Percentiles rank a stretch among this genome's conserved stretches.
These are phyloP conservation scores for Inga oerstediana DNA, from an alignment of 306 rosid species.

Conservation along the genomic window DNA sequence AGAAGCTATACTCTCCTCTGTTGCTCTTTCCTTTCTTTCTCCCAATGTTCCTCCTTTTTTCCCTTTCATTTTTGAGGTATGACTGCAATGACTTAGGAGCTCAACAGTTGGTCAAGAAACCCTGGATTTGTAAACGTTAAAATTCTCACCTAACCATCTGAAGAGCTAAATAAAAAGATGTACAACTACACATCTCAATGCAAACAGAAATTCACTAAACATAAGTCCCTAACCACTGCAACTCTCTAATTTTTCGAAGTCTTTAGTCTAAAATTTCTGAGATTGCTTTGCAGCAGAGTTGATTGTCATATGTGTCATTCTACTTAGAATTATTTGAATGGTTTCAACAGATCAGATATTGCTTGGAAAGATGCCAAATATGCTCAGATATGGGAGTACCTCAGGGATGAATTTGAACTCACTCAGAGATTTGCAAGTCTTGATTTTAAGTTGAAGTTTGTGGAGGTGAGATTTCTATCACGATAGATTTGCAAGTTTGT, in stretches of 20 bases:
- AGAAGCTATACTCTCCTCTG: background rate
- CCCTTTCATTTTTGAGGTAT: background rate
- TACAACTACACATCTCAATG: too few relatives aligned
- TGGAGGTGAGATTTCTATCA: constrained; percentile 62
- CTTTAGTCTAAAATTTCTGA: background rate
- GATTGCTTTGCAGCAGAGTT: background rate
- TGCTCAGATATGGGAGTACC: constrained; percentile 99
- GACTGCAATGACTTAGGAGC: too few relatives aligned
- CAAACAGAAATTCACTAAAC: too few relatives aligned
- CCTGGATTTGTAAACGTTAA: too few relatives aligned
- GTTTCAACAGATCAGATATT: constrained; percentile 79
- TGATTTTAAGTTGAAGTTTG: constrained; percentile 97
- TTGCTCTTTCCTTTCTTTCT: background rate
- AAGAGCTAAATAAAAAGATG: too few relatives aligned
- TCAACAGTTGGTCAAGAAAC: too few relatives aligned
- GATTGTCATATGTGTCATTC: background rate
- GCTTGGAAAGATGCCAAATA: constrained; percentile 99
- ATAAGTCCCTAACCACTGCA: too few relatives aligned
- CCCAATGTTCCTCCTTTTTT: background rate
- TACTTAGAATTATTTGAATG: constrained; percentile 7
- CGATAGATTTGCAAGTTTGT: background rate
- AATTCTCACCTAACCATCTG: too few relatives aligned
- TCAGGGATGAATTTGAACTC: constrained; percentile 90
- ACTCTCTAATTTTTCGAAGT: too few relatives aligned
- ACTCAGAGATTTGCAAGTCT: constrained; percentile 96